Conservation (phyloP, 208 protist genomes). For the Porcisia hertigi region DNA sequence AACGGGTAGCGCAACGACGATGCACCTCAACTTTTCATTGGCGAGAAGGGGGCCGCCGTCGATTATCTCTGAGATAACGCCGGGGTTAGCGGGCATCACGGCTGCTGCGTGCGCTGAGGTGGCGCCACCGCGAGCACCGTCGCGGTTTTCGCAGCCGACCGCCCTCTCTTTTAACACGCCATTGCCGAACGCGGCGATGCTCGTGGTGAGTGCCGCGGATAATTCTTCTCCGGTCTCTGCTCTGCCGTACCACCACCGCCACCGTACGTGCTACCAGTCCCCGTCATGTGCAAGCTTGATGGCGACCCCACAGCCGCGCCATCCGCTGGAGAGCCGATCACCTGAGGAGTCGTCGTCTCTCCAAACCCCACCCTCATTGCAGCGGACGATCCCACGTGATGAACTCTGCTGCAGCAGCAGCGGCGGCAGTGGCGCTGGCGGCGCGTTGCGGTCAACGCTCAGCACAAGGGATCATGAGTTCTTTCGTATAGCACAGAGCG, state of each 20-base stretch:
- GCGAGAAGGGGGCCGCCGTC: not conserved
- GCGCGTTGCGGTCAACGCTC: not conserved
- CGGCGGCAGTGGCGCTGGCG: not conserved
- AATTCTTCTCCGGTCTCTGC: not conserved
- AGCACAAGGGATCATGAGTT: constrained; percentile 7
- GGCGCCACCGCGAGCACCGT: not conserved
- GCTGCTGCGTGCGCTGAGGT: not conserved
- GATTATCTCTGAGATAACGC: too few species aligned
- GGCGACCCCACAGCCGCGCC: not conserved
- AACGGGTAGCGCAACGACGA: too few species aligned
- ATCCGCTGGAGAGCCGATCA: not conserved
- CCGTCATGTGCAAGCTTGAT: not conserved
- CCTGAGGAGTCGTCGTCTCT: not conserved
- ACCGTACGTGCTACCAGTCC: not conserved
- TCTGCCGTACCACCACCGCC: not conserved
- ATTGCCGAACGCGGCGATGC: not conserved
- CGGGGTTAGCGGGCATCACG: not conserved
- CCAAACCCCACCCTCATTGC: not conserved
- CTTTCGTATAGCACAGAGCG: constrained; percentile 18
- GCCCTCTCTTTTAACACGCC: not conserved
- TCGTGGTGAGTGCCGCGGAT: too few species aligned
- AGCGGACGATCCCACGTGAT: not conserved
- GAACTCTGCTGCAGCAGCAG: not conserved
- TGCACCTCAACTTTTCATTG: not conserved
- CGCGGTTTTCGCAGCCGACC: not conserved